phyloP scores from a whole-genome alignment of 345 rosid species.

The Rhizophora apiculata region DNA sequence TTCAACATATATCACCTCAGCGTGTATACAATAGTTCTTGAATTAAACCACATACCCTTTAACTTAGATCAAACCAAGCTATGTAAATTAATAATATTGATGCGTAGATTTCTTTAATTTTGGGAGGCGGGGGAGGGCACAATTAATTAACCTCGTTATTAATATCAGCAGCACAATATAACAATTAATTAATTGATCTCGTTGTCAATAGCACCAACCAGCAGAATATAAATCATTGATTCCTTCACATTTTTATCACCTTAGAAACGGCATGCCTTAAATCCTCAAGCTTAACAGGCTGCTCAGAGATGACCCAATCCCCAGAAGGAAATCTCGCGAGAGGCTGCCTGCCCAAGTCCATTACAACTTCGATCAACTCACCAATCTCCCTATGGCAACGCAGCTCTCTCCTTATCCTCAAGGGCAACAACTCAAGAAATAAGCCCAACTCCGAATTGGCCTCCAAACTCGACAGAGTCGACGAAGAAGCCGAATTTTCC shows the following conservation, averaged over 20 bases:
- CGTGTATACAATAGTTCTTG: too few species aligned
- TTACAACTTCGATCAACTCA: conserved; percentile 81
- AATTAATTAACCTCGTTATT: too few species aligned
- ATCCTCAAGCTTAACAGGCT: conserved; percentile 67
- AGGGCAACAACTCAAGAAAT: conserved; percentile 74
- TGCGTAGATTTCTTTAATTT: too few species aligned
- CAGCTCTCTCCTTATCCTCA: conserved; percentile 56
- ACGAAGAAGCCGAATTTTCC: conserved; percentile 16
- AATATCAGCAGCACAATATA: too few species aligned
- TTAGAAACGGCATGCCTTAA: conserved; percentile 69
- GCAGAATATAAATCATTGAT: too few species aligned
- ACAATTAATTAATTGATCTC: too few species aligned
- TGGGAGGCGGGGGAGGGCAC: too few species aligned
- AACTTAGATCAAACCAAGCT: too few species aligned
- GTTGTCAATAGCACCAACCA: too few species aligned
- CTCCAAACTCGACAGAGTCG: conserved; percentile 20
- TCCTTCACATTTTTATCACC: conserved; percentile 33
- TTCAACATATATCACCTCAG: too few species aligned
- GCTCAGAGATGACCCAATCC: conserved; percentile 78
- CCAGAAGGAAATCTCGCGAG: conserved; percentile 92
- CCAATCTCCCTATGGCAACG: conserved; percentile 51
- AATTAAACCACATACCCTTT: too few species aligned
- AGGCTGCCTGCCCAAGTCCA: conserved; percentile 93
- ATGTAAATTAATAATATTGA: too few species aligned
- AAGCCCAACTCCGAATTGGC: conserved; percentile 55